These are phyloP conservation scores for Pichia sp. DNA, from an alignment of 1,139 yeast species.

Conservation along the genomic window DNA sequence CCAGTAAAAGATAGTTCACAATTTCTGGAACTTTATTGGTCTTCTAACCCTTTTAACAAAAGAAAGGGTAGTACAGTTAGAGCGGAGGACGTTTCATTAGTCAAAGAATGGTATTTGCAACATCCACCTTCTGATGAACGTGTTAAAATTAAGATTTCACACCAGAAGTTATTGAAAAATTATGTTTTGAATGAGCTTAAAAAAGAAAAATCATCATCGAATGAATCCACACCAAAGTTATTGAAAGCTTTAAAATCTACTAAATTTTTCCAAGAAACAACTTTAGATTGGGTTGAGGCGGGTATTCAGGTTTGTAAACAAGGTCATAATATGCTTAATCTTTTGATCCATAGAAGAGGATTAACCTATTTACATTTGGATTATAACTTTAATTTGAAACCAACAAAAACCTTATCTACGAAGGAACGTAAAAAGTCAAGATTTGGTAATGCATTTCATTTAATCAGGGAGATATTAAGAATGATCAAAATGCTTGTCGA, in stretches of 20 bases:
- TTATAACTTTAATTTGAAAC: conserved; percentile 91
- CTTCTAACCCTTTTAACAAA: conserved; percentile 80
- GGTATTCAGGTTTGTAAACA: conserved; percentile 90
- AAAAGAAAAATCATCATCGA: conserved; percentile 64
- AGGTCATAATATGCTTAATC: conserved; percentile 89
- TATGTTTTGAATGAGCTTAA: conserved; percentile 70
- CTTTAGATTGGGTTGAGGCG: conserved; percentile 98
- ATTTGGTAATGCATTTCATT: conserved; percentile 93
- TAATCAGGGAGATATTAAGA: conserved; percentile 82
- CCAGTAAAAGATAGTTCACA: conserved; percentile 42
- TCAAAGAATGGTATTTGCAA: conserved; percentile 76
- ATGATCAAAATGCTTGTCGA: conserved; percentile 82
- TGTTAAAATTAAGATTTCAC: conserved; percentile 74
- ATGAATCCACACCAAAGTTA: conserved; percentile 54
- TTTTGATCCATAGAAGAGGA: conserved; percentile 86
- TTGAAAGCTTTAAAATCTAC: conserved; percentile 67
- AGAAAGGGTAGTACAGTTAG: conserved; percentile 67
- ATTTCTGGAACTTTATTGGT: conserved; percentile 65
- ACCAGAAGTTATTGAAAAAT: conserved; percentile 77
- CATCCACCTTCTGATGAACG: conserved; percentile 60
- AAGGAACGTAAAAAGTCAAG: conserved; percentile 94
- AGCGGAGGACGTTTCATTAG: conserved; percentile 84
- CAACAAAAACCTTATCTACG: conserved; percentile 92
- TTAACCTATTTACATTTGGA: conserved; percentile 89
- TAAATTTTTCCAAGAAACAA: conserved; percentile 84